Evolutionary conservation across 192 early-diverging fungal genomes (phyloP).

Genomic region (Entophlyctis luteolus): DNA sequence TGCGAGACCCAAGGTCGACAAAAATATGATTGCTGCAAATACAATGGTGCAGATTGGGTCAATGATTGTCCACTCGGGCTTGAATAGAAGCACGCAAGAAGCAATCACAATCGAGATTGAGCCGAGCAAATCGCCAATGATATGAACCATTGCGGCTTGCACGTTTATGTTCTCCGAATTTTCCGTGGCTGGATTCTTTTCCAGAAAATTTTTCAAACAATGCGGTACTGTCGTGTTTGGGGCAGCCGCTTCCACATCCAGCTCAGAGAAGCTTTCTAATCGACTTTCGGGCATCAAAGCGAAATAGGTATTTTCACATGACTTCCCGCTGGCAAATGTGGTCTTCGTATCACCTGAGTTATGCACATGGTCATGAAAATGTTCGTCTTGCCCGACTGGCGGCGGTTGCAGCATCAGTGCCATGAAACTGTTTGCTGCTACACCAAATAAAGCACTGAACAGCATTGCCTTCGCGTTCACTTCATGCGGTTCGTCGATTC

Average conservation of each 20-base stretch:
- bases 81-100: slow-evolving; percentile 52
- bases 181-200: background rate
- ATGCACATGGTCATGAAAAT: slow-evolving; percentile 31
- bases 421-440: slow-evolving; percentile 65
- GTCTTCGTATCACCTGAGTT: slow-evolving; percentile 1
- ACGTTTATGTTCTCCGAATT: slow-evolving; percentile 37
- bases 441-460: slow-evolving; percentile 58
- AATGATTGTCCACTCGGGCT: slow-evolving; percentile 51
- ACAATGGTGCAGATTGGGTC: slow-evolving; percentile 74
- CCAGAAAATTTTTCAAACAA: too few relatives aligned
- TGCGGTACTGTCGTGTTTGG: too few relatives aligned
- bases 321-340: background rate
- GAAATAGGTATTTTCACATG: too few relatives aligned
- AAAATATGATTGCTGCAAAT: slow-evolving; percentile 65
- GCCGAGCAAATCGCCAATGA: slow-evolving; percentile 69
- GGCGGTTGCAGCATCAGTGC: slow-evolving; percentile 21
- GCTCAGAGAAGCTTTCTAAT: too few relatives aligned
- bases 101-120: slow-evolving; percentile 73
- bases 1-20: slow-evolving; percentile 60
- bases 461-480: slow-evolving; percentile 69
- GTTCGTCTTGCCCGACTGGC: slow-evolving; percentile 25
- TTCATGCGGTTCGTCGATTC: slow-evolving; percentile 54
- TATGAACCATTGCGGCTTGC: slow-evolving; percentile 66
- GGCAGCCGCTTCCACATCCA: too few relatives aligned
- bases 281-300: too few relatives aligned